phyloP scores from a whole-genome alignment of 345 rosid genomes.

The Citrus sinensis region DNA sequence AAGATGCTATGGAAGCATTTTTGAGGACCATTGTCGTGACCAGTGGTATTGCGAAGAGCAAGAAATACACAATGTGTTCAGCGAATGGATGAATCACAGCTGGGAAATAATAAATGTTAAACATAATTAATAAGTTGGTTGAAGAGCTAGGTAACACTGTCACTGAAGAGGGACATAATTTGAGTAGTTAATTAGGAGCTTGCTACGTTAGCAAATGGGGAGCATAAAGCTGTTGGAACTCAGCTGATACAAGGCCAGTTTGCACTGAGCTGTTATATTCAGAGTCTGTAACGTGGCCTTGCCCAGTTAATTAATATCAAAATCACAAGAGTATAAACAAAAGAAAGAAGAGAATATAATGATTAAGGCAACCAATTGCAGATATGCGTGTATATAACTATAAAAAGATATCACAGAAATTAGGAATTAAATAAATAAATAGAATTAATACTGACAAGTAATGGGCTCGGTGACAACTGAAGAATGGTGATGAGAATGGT shows the following conservation, averaged over 20 bases:
- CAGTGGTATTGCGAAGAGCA: slow-evolving; percentile 37
- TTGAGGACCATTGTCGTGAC: background rate
- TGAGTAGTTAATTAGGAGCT: too few relatives aligned
- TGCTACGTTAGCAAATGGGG: too few relatives aligned
- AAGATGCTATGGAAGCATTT: slow-evolving; percentile 23
- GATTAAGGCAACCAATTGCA: background rate
- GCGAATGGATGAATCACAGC: slow-evolving; percentile 59
- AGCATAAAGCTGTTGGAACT: too few relatives aligned
- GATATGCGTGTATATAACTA: background rate
- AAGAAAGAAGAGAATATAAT: background rate
- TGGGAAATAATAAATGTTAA: slow-evolving; percentile 11
- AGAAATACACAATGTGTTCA: slow-evolving; percentile 35
- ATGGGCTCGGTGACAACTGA: slow-evolving; percentile 55
- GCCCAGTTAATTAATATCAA: too few relatives aligned
- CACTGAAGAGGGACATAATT: too few relatives aligned
- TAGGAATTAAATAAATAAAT: too few relatives aligned
- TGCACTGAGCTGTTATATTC: too few relatives aligned
- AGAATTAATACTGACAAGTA: slow-evolving; percentile 27
- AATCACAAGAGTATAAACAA: too few relatives aligned
- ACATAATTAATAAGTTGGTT: too few relatives aligned
- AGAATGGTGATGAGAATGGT: slow-evolving; percentile 63
- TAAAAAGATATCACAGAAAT: background rate
- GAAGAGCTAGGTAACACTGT: too few relatives aligned
- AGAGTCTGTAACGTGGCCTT: too few relatives aligned
- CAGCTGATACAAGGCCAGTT: too few relatives aligned